Base-by-base conservation (phyloP, 345 rosid genomes). In the Geranium rotundifolium region DNA sequence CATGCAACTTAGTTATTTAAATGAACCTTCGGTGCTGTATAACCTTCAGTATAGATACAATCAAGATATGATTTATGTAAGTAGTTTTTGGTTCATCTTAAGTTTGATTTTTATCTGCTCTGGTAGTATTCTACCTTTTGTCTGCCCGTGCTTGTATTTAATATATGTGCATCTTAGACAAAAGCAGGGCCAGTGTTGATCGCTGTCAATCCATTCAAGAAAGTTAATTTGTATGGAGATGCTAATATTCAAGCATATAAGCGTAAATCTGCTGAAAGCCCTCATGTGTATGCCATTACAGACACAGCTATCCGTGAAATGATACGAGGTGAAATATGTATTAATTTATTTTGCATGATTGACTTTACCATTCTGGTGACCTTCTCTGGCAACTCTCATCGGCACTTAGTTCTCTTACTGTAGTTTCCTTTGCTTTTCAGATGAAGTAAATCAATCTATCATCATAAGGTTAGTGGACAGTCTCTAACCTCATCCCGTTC, bases 181-280 rank as follows among this genome's bases (percentile, higher is more conserved):
- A 93, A 90, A 80, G 99, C 99, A 68, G 99, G 99, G 56, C 99
- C 99, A 1, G 88, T 93, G 31, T 76, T 93, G 89, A 90, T 93
- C 60, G 99, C 96, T 57, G 69, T 90, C 79, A 93, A 93, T 82
- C 99, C 99, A 71, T 93, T 93, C 65, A 90, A 88, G 82, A 74
- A 80, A 69, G 99, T 93, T 76, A 82, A 91, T 62, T 74, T 90
- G 37, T 93, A 93, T 67, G 99, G 99, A 66, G 80, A 85, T 74
- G 73, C 82, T 62, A 81, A 77, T 64, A 76, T 93, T 64, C 85
- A 93, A 73, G 97, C 92, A 66, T 93, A 88, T 67, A 88, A 79
- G 85, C 84, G 79, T 65, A 88, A 77, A 72, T 76, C 89, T 20
- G 73, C 77, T 58, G 92, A 91, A 31, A 84, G 79, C 57, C 98